These are phyloP conservation scores for Candida berthetii DNA, from an alignment of 805 yeast species.

Conservation along the genomic window DNA sequence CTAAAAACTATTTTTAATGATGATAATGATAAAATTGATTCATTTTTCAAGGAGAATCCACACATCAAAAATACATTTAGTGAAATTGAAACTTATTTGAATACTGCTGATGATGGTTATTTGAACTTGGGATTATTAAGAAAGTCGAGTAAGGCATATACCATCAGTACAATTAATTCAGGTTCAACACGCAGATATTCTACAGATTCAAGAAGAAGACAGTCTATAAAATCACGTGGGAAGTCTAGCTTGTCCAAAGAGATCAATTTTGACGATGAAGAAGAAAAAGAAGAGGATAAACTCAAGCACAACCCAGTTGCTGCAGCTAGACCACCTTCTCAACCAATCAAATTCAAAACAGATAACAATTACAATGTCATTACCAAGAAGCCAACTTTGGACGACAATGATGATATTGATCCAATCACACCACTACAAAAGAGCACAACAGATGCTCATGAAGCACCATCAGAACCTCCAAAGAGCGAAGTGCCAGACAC, in stretches of 20 bases:
- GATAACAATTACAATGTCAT: no score
- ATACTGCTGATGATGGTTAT: conserved; percentile 60
- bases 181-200: conserved; percentile 5
- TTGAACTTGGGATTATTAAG: conserved; percentile 48
- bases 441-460: no score
- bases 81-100: conserved; percentile 48
- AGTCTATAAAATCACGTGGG: conserved; percentile 6
- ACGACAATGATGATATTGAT: background rate
- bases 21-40: conserved; percentile 16
- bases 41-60: conserved; percentile 19
- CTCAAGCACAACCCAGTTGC: background rate
- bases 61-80: conserved; percentile 28
- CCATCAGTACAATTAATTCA: background rate
- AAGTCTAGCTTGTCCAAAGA: conserved; percentile 19
- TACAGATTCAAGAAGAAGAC: conserved; percentile 6
- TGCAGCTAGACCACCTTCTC: no score
- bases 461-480: no score
- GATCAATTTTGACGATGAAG: conserved; percentile 3
- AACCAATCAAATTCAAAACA: no score
- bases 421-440: conserved; percentile 17
- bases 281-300: conserved; percentile 6
- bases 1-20: conserved; percentile 15
- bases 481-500: no score
- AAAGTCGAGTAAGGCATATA: conserved; percentile 32
- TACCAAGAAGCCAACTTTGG: no score